phyloP scores from a whole-genome alignment of 352 stramenopile genomes.

The Globisporangium megalacanthum region DNA sequence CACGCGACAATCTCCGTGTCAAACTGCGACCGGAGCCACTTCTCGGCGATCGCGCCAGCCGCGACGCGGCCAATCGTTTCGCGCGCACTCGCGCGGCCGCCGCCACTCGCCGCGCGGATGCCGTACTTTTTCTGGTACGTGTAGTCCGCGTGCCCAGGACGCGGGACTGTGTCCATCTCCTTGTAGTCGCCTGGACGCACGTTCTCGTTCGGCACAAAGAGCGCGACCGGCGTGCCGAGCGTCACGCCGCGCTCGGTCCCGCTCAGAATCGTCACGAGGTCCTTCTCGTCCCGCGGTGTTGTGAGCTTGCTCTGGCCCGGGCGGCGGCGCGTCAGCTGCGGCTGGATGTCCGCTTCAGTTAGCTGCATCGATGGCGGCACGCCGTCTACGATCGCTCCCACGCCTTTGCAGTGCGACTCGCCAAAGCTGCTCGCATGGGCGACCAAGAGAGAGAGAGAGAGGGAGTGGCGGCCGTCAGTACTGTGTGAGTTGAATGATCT shows the following conservation, averaged over 20 bases:
- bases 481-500: not conserved
- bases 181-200: constrained; percentile 96
- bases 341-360: constrained; percentile 95
- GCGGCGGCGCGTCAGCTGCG: constrained; percentile 95
- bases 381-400: constrained; percentile 97
- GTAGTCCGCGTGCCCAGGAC: constrained; percentile 96
- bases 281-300: constrained; percentile 97
- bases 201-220: constrained; percentile 98
- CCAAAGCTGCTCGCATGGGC: constrained; percentile 75
- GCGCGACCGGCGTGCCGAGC: constrained; percentile 95
- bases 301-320: constrained; percentile 98
- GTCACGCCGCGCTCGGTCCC: constrained; percentile 93
- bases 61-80: constrained; percentile 99
- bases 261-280: constrained; percentile 96
- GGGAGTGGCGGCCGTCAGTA: not conserved
- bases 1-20: constrained; percentile 86
- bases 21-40: constrained; percentile 93
- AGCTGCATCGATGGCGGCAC: constrained; percentile 95
- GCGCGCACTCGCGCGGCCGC: constrained; percentile 92
- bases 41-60: constrained; percentile 94
- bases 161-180: constrained; percentile 91
- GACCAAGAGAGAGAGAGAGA: not conserved
- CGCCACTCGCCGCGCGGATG: constrained; percentile 94
- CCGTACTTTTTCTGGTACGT: constrained; percentile 99
- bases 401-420: constrained; percentile 97